Evolutionary conservation across 176 grass and related monocot species (phyloP), one percentile per base, ranked within the genome.

Genomic region (Paspalum notatum): DNA sequence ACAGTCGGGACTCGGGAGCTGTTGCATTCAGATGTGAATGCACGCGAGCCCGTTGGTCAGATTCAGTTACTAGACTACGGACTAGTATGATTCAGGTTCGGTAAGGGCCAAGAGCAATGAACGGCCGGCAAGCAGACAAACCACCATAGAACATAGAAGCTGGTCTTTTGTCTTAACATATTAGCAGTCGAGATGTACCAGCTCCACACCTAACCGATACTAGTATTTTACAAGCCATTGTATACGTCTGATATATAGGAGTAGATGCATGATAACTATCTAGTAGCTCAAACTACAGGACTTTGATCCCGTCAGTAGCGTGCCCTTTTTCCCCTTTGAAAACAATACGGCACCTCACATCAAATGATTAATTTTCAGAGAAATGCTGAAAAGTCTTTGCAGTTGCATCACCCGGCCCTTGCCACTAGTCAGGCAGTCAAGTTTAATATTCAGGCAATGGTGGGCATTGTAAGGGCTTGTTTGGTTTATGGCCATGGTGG

Each of bases 21-120:
- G 70, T 70, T 85, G 53, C 70, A 69, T 8, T 83, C 81, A 49
- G 25, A 38, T 82, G 68, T 88, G 71, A 81, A 89, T 14, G 71
- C 77, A 81, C 8, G 21, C 64, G 8, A n/a, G 41, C 26, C 22
- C 39, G 55, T 27, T 22, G 11, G 77, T 70, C 77, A 76, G 62
- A 49, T 45, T 70, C 74, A 55, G 44, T 22, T 8, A 5, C 4
- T 43, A 43, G 8, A 8, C 8, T 43, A 43, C 3, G 8, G 7
- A 4, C 3, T 42, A 42, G 40, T 25, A 50, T 51, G 25, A 47
- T 12, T 68, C 57, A 74, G 44, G 51, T 38, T 66, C 12, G 46
- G 44, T 1, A 39, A 24, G 9, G 13, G 20, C 66, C 86, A 87
- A 57, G 50, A 37, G 32, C 62, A 60, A 89, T 7, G 69, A 73